These are phyloP conservation scores for Sutorius eximius DNA, from an alignment of 1,284 basidiomycete species.

Conservation along the genomic window DNA sequence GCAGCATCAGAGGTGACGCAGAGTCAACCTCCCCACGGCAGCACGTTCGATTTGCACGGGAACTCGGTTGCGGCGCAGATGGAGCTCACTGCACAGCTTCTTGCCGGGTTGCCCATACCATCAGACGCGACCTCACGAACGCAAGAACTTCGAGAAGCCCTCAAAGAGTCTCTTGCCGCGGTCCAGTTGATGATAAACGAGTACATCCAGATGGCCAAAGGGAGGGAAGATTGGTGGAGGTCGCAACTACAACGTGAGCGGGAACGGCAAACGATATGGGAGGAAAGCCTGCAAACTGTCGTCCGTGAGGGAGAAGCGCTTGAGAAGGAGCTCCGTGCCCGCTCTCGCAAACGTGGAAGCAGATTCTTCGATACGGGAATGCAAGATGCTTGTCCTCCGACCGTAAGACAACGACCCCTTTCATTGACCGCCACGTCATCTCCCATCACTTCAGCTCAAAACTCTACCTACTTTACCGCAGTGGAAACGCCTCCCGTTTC, in stretches of 20 bases:
- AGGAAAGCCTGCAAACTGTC: conserved; percentile 86
- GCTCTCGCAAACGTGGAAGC: conserved; percentile 58
- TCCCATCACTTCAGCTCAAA: conserved; percentile 16
- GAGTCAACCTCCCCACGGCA: conserved; percentile 61
- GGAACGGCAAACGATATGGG: conserved; percentile 82
- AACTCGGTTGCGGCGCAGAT: conserved; percentile 79
- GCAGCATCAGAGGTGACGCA: conserved; percentile 45
- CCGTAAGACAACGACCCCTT: conserved; percentile 30
- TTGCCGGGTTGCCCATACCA: conserved; percentile 50
- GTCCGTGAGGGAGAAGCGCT: conserved; percentile 86
- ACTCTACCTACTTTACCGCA: conserved; percentile 24
- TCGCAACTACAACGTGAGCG: conserved; percentile 65
- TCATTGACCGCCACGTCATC: conserved; percentile 16
- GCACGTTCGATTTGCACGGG: conserved; percentile 70
- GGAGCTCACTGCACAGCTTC: conserved; percentile 73
- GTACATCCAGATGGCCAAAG: conserved; percentile 72
- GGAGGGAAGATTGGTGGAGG: conserved; percentile 84
- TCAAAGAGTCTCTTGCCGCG: conserved; percentile 63
- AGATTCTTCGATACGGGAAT: conserved; percentile 43
- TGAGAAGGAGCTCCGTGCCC: conserved; percentile 74
- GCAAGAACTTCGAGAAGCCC: conserved; percentile 54
- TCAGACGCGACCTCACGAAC: conserved; percentile 38
- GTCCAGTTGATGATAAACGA: conserved; percentile 65
- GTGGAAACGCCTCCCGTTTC: conserved; percentile 16
- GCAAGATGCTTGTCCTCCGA: conserved; percentile 25